Percentiles rank a stretch among this genome's conserved stretches.
Conservation (phyloP, 805 yeast species). For the Wickerhamiella lipophila region DNA sequence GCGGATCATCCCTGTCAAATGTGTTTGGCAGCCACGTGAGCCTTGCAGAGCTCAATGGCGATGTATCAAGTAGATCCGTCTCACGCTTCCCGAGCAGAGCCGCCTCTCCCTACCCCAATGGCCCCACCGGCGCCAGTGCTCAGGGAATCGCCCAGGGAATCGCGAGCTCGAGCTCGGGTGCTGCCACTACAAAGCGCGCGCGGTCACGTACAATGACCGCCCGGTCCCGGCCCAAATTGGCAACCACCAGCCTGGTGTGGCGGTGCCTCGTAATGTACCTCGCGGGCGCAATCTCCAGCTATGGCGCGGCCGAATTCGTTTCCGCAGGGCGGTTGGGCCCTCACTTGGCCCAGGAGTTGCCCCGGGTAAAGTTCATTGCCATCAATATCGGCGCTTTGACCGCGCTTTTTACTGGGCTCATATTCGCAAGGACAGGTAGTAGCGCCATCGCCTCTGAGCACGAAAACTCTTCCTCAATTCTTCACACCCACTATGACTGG, state of each 20-base stretch:
- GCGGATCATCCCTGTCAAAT: constrained; percentile 24
- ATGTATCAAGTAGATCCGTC: constrained; percentile 10
- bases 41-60: constrained; percentile 29
- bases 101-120: neutral
- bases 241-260: constrained; percentile 10
- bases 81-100: constrained; percentile 7
- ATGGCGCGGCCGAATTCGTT: constrained; percentile 24
- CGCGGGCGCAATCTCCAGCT: constrained; percentile 25
- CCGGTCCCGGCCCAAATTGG: neutral
- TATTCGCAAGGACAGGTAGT: constrained; percentile 24
- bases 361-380: constrained; percentile 17
- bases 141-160: too few species aligned
- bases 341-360: constrained; percentile 19
- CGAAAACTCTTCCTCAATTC: neutral
- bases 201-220: constrained; percentile 3
- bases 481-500: constrained; percentile 22
- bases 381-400: constrained; percentile 17
- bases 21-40: constrained; percentile 32
- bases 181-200: constrained; percentile 3
- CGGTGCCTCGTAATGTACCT: constrained; percentile 20
- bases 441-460: neutral
- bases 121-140: neutral
- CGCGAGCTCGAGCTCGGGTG: neutral
- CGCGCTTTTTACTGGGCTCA: constrained; percentile 24
- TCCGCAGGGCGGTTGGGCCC: constrained; percentile 18